These are phyloP conservation scores for Fusarium caatingaense DNA, from an alignment of 2,329 filamentous ascomycete genomes.

Conservation along the genomic window DNA sequence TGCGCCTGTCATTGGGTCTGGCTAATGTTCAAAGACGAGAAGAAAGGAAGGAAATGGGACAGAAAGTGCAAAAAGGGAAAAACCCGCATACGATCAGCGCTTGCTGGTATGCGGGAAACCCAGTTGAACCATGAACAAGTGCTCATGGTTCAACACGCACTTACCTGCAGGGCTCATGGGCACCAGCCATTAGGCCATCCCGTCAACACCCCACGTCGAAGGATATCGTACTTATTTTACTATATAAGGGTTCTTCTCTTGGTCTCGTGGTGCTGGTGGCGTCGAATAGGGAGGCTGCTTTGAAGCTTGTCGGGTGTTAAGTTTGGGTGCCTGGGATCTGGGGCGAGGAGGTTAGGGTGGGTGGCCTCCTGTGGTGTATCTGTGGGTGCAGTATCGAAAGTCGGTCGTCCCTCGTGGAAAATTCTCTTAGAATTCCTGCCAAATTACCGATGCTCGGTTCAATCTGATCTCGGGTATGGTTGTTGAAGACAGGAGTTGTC, in stretches of 20 bases:
- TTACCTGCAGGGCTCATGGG: conserved; percentile 25
- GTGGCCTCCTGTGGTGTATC: rapidly evolving
- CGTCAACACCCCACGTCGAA: conserved; percentile 5
- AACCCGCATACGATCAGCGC: background rate
- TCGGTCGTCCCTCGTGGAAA: rapidly evolving
- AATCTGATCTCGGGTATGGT: rapidly evolving
- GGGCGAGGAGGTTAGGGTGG: background rate
- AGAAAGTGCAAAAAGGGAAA: background rate
- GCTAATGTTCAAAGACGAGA: background rate
- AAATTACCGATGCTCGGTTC: no score
- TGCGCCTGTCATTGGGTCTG: background rate
- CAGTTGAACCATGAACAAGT: conserved; percentile 6
- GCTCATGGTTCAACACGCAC: background rate
- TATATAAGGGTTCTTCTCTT: background rate
- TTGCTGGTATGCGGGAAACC: background rate
- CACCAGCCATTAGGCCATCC: conserved; percentile 16
- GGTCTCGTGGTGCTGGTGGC: background rate
- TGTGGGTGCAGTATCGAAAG: rapidly evolving
- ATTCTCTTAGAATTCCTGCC: no score
- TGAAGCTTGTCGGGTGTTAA: background rate
- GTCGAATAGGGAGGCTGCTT: background rate
- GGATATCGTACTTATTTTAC: rapidly evolving
- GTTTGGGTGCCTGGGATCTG: background rate
- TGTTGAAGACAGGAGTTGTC: background rate
- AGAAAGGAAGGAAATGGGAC: rapidly evolving